These are phyloP conservation scores for Penicillium psychrosexuale DNA, from an alignment of 2,329 filamentous ascomycete species.

Conservation along the genomic window DNA sequence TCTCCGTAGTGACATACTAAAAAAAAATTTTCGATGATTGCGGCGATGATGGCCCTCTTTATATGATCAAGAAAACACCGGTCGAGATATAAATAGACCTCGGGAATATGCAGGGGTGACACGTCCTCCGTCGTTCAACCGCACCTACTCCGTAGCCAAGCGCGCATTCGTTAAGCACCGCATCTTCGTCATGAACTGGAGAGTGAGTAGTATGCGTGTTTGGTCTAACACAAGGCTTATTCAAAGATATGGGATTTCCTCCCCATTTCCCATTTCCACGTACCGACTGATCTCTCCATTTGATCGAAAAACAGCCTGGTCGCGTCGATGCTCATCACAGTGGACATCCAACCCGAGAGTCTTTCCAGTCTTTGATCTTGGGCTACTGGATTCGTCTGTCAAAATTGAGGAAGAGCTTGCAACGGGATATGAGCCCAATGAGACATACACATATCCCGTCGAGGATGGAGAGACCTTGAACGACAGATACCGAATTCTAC, in stretches of 20 bases:
- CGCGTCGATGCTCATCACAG: not conserved
- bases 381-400: constrained; percentile 7
- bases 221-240: not conserved
- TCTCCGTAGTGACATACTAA: not conserved
- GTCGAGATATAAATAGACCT: constrained; percentile 3
- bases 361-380: constrained; percentile 9
- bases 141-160: not conserved
- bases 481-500: constrained; percentile 23
- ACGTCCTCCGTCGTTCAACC: not conserved
- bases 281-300: not conserved
- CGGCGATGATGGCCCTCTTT: not conserved
- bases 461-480: constrained; percentile 18
- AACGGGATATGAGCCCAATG: constrained; percentile 14
- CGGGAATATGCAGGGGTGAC: not conserved
- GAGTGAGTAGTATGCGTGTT: not conserved
- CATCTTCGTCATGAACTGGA: not conserved
- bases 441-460: constrained; percentile 18
- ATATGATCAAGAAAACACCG: not conserved
- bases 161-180: not conserved
- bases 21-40: not conserved
- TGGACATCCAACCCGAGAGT: constrained; percentile 6
- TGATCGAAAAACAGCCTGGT: not conserved
- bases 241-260: not conserved
- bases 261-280: not conserved
- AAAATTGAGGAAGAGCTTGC: constrained; percentile 15